These are phyloP conservation scores for Mortierella sp. DNA, from an alignment of 371 early-diverging fungal genomes.

Conservation along the genomic window DNA sequence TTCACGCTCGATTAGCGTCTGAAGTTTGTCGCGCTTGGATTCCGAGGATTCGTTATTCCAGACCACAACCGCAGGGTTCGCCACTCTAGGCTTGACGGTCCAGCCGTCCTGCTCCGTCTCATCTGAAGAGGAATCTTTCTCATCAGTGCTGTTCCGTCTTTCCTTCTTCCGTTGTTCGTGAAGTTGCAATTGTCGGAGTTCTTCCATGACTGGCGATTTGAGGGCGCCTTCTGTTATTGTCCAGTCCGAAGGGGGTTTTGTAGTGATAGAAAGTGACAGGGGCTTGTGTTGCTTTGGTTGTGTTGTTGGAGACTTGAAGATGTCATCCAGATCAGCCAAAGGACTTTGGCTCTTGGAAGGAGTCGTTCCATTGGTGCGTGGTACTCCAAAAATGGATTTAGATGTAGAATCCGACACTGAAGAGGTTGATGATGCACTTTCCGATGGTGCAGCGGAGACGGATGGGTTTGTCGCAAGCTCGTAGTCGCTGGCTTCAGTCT, in stretches of 20 bases:
- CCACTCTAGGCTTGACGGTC: constrained; percentile 52
- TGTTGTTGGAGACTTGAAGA: constrained; percentile 4
- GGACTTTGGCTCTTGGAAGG: constrained; percentile 27
- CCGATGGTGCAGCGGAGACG: neutral
- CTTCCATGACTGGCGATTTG: constrained; percentile 38
- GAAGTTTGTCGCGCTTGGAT: constrained; percentile 65
- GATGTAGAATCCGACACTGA: neutral
- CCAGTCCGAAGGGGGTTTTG: constrained; percentile 24
- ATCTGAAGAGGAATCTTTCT: constrained; percentile 12
- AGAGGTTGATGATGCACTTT: constrained; percentile 2
- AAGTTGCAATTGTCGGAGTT: constrained; percentile 23
- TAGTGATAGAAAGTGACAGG: constrained; percentile 18
- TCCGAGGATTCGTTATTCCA: constrained; percentile 62
- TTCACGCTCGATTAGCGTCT: constrained; percentile 63
- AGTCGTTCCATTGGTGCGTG: constrained; percentile 3
- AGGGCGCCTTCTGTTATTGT: constrained; percentile 26
- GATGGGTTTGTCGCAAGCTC: constrained; percentile 29
- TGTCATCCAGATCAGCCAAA: constrained; percentile 38
- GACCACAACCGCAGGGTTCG: constrained; percentile 60
- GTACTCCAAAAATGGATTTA: constrained; percentile 30
- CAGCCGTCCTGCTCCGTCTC: constrained; percentile 56
- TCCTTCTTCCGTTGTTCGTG: constrained; percentile 32
- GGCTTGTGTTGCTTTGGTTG: constrained; percentile 9
- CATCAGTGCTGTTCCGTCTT: constrained; percentile 16
- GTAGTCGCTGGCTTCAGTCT: constrained; percentile 26